These are phyloP conservation scores for Hirschioporus abietinus DNA, from an alignment of 768 basidiomycete species.

Conservation along the genomic window DNA sequence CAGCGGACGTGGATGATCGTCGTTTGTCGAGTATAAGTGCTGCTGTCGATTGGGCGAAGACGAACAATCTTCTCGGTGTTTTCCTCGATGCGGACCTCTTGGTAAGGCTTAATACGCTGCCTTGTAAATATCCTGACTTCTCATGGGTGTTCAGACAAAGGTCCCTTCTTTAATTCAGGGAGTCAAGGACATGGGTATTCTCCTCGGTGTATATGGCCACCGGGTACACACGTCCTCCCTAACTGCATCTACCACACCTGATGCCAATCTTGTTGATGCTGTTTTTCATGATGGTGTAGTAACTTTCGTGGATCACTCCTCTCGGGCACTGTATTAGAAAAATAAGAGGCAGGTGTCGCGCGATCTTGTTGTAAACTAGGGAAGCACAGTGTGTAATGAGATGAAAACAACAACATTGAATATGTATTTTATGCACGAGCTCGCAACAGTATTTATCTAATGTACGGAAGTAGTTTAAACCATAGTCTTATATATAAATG, in stretches of 20 bases:
- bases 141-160: constrained; percentile 48
- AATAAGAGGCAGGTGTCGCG: not conserved
- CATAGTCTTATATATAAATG: not conserved
- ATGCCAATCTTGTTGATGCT: constrained; percentile 57
- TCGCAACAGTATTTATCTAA: not conserved
- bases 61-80: constrained; percentile 89
- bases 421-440: not conserved
- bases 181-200: constrained; percentile 81
- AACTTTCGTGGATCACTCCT: constrained; percentile 60
- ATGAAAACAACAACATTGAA: not conserved
- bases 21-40: constrained; percentile 71
- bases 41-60: constrained; percentile 89
- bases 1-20: constrained; percentile 40
- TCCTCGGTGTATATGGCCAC: constrained; percentile 80
- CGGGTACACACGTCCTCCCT: constrained; percentile 34
- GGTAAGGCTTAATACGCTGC: constrained; percentile 41
- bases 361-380: not conserved
- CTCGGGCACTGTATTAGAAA: constrained; percentile 21
- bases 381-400: not conserved
- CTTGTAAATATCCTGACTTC: constrained; percentile 1
- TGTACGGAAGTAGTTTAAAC: not conserved
- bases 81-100: constrained; percentile 83
- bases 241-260: constrained; percentile 18
- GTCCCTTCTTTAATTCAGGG: constrained; percentile 88
- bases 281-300: constrained; percentile 59